Percentiles rank a stretch among this genome's conserved stretches.
Conservation (phyloP, 768 basidiomycete genomes). For the Astraeus odoratus region DNA sequence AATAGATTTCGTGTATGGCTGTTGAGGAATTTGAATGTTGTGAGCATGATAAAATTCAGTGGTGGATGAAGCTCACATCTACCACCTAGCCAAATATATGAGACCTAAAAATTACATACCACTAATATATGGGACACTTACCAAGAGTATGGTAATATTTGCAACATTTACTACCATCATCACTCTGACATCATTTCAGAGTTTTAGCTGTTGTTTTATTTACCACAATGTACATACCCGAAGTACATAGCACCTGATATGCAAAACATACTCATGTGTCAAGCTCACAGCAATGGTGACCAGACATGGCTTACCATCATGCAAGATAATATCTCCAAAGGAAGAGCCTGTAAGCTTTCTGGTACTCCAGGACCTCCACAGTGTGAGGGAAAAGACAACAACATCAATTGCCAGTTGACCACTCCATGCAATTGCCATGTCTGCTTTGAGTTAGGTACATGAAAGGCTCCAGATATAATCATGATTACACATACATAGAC, state of each 20-base stretch:
- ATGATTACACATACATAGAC: not conserved
- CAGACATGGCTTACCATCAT: constrained; percentile 10
- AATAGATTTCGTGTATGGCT: not conserved
- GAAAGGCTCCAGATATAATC: not conserved
- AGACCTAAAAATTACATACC: too few species aligned
- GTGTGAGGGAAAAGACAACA: constrained; percentile 16
- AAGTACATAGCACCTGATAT: constrained; percentile 16
- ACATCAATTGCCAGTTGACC: constrained; percentile 15
- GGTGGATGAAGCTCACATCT: too few species aligned
- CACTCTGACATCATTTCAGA: constrained; percentile 2
- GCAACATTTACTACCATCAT: constrained; percentile 5
- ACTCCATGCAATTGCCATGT: constrained; percentile 5
- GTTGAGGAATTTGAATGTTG: not conserved
- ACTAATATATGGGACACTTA: constrained; percentile 1
- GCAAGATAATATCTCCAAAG: constrained; percentile 10
- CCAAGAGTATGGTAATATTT: constrained; percentile 9
- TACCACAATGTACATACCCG: constrained; percentile 5
- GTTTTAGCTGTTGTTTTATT: not conserved
- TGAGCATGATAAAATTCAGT: not conserved
- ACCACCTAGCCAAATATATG: too few species aligned
- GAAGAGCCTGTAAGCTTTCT: not conserved
- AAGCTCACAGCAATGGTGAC: too few species aligned
- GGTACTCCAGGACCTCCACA: constrained; percentile 8
- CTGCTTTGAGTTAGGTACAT: not conserved
- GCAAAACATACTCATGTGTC: not conserved